Base-by-base conservation (phyloP, 345 rosid genomes). In the Diplotaxis tenuifolia region DNA sequence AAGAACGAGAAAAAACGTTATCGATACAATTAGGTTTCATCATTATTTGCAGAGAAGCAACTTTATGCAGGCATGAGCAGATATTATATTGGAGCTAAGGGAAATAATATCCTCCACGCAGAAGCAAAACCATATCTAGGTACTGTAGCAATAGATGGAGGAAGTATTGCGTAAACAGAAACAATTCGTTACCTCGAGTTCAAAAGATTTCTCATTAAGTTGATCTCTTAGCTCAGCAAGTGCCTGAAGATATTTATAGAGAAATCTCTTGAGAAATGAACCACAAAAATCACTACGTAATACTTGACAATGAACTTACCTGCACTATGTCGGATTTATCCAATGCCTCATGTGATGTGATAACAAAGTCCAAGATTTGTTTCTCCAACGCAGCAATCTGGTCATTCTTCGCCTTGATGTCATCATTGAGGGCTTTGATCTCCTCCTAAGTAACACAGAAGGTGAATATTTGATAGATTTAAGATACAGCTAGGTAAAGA, bases 171-270 rank as follows among this genome's bases (percentile, higher is more conserved):
- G 9, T 62, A 53, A 57, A 27, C 58, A 49, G 28, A 50, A 58
- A 49, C 57, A 21, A 75, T 63, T 32, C 3, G 34, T 83, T 67
- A 95, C 99, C 99, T 95, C 90, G 32, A 95, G 98, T 78, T 90
- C 98, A 53, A 95, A 89, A 40, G 96, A 90, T 82, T 90, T 92
- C 82, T 92, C 99, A 84, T 86, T 87, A 79, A 95, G 79, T 79
- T 90, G 94, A 36, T 82, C 89, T 73, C 76, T 80, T 81, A 95
- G 81, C 75, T 87, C 97, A 70, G 86, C 90, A 69, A 95, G 67
- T 22, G 80, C 76, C 98, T 92, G 92, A 83, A 77, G 65, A 79
- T 80, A n/a, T n/a, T n/a, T 16, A 22, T 70, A 73, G 73, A 82
- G 69, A 67, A 70, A 68, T 63, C 12, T 59, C 27, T 72, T 66